Evolutionary conservation across 106 monocot genomes (phyloP), one percentile per base, ranked within the genome.

Genomic region (Agapanthus africanus): DNA sequence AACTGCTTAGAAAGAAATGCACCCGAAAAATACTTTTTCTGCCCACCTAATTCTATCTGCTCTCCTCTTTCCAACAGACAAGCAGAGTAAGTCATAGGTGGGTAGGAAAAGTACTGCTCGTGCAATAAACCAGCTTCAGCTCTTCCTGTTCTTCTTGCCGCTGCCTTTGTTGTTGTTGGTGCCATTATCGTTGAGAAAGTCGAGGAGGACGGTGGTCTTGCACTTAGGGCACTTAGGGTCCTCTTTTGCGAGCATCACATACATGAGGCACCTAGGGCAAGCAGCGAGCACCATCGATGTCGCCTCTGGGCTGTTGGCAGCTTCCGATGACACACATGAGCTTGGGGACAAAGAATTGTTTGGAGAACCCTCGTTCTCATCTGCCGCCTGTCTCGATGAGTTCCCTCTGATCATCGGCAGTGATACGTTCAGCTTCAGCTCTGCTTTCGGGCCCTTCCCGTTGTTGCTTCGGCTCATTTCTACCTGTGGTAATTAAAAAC

Each of bases 161-260:
- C 35, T 61, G 60, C 26, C 19, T 4, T n/a, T 35, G 60, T 32
- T 59, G 19, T n/a, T 62, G 66, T 23, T 71, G 71, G 1, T 63
- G 44, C 7, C 64, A 19, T 72, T 79, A 26, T 18, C 63, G 68
- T 83, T 76, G 63, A 62, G 78, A 69, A 97, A 91, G 76, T 97
- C 84, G 41, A 97, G 86, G 30, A 91, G 76, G 19, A 97, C 91
- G 7, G 85, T 63, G 68, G 82, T 88, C 70, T 91, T 84, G 88
- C 95, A 97, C 76, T 84, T 86, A 22, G 95, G 95, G 74, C 95
- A 97, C 74, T 77, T 78, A 19, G 88, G 83, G 35, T 97, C 95
- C 23, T 86, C 86, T 60, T 84, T 86, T 0, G 91, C 76, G 44
- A 91, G 84, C 91, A 97, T 97, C 32, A 97, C 95, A 35, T 97